A percentile compares a stretch with the other conserved stretches of the same genome.
Evolutionary conservation across 2,329 filamentous ascomycete species (phyloP).

Genomic region (Fusarium acutatum): DNA sequence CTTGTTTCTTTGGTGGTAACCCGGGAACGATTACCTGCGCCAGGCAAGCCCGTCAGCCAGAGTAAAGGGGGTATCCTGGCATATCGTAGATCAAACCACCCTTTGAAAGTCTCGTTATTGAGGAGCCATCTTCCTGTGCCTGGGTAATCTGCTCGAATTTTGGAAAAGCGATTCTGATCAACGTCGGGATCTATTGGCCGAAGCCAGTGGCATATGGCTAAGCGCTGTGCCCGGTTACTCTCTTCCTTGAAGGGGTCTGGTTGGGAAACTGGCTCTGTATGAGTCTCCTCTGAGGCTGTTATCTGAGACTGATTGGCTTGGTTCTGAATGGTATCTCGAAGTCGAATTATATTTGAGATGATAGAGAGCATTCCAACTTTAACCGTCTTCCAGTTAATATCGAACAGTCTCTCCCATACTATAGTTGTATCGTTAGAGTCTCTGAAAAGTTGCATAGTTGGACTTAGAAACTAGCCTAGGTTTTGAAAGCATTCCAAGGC

Average conservation of each 20-base stretch:
- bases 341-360: fast-evolving
- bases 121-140: neutral
- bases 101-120: fast-evolving
- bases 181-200: fast-evolving
- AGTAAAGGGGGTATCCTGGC: fast-evolving
- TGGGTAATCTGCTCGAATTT: neutral
- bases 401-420: neutral
- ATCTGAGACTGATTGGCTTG: neutral
- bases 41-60: neutral
- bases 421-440: fast-evolving
- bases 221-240: fast-evolving
- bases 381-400: neutral
- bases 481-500: neutral
- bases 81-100: neutral
- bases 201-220: neutral
- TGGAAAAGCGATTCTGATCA: neutral
- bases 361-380: fast-evolving
- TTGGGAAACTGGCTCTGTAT: fast-evolving
- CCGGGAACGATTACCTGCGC: fast-evolving
- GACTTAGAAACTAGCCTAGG: fast-evolving
- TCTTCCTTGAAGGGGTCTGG: neutral
- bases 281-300: fast-evolving
- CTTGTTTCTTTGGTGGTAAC: fast-evolving
- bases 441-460: fast-evolving
- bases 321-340: neutral